phyloP scores from a whole-genome alignment of 2,329 filamentous ascomycete genomes.

The Cercospora zeae-maydis region DNA sequence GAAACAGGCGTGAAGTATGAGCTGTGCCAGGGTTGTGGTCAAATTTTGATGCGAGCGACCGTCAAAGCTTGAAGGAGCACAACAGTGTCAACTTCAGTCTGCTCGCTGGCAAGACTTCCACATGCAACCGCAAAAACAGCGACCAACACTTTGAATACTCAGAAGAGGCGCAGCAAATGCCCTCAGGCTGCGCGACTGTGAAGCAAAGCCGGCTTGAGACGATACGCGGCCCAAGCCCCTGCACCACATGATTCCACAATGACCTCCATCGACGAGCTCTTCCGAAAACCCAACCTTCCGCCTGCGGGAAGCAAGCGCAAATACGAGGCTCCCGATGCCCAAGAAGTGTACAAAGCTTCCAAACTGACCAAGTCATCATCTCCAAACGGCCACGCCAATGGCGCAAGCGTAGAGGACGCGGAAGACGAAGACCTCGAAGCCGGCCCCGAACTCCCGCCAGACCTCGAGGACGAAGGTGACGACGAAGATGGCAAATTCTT shows the following conservation, averaged over 20 bases:
- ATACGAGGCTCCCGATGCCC: conserved; percentile 53
- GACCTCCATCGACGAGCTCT: conserved; percentile 61
- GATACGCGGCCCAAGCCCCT: background rate
- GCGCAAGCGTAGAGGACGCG: conserved; percentile 51
- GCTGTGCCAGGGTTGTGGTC: background rate
- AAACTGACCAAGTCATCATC: conserved; percentile 52
- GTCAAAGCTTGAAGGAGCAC: background rate
- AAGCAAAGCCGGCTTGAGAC: background rate
- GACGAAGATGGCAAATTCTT: conserved; percentile 96
- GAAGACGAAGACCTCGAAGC: conserved; percentile 50
- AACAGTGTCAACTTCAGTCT: background rate
- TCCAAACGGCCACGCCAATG: conserved; percentile 47
- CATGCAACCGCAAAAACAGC: background rate
- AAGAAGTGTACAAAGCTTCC: conserved; percentile 58
- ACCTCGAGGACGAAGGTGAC: conserved; percentile 55
- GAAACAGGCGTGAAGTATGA: background rate
- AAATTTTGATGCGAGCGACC: background rate
- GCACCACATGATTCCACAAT: conserved; percentile 36
- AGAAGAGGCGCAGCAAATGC: background rate
- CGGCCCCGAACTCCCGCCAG: conserved; percentile 39
- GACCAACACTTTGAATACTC: background rate
- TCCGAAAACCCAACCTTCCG: conserved; percentile 54
- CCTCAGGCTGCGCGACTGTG: background rate
- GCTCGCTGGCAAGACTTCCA: background rate
- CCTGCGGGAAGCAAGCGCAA: conserved; percentile 52